Percentiles rank a stretch among this genome's conserved stretches.
These are phyloP conservation scores for Kodamaea alishanica DNA, from an alignment of 1,139 yeast genomes.

Conservation along the genomic window DNA sequence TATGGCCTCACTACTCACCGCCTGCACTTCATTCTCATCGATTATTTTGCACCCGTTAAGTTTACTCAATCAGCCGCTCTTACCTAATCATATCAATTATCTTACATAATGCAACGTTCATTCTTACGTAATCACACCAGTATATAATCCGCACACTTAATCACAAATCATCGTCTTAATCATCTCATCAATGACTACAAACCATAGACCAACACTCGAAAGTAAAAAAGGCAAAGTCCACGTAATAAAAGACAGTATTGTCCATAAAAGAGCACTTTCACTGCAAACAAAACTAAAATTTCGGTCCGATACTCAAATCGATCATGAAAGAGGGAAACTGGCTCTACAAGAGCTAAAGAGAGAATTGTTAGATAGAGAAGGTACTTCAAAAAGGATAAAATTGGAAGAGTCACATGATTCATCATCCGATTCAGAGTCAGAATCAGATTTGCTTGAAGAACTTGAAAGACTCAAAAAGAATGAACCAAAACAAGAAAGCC, in stretches of 20 bases:
- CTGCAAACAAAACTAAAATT: slow-evolving; percentile 68
- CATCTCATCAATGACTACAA: slow-evolving; percentile 64
- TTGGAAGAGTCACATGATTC: not conserved
- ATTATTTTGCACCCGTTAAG: too few species aligned
- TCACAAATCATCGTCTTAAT: too few species aligned
- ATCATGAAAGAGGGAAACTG: slow-evolving; percentile 6
- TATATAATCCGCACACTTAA: too few species aligned
- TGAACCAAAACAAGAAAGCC: not conserved
- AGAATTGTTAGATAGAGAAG: slow-evolving; percentile 22
- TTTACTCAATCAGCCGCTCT: too few species aligned
- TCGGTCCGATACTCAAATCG: slow-evolving; percentile 35
- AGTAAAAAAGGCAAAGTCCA: slow-evolving; percentile 71
- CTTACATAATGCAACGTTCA: too few species aligned
- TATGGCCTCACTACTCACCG: too few species aligned
- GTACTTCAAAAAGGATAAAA: not conserved
- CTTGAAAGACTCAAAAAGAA: slow-evolving; percentile 6
- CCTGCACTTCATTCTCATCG: too few species aligned
- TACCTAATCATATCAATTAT: too few species aligned
- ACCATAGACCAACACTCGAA: slow-evolving; percentile 87
- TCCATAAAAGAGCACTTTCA: slow-evolving; percentile 66
- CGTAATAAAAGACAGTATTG: slow-evolving; percentile 41
- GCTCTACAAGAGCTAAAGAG: slow-evolving; percentile 18
- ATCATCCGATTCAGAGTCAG: slow-evolving; percentile 3
- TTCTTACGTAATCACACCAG: too few species aligned
- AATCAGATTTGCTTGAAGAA: slow-evolving; percentile 11